A percentile compares a stretch with the other conserved stretches of the same genome.
These are phyloP conservation scores for Fusarium chuoi DNA, from an alignment of 2,329 filamentous ascomycete species.

Conservation along the genomic window DNA sequence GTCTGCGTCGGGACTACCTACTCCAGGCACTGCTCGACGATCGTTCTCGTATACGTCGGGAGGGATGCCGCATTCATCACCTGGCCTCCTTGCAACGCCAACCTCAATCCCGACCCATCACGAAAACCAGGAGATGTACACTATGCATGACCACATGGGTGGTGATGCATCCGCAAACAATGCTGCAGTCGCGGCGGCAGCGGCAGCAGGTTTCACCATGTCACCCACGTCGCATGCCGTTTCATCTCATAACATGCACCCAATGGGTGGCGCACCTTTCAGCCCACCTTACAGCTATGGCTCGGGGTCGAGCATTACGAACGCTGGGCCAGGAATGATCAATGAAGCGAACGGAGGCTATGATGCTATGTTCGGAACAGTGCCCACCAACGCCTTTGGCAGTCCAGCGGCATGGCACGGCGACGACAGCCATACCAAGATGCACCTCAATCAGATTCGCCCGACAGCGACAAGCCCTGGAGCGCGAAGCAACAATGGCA, in stretches of 20 bases:
- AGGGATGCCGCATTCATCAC: constrained; percentile 52
- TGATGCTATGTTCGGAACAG: constrained; percentile 69
- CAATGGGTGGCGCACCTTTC: constrained; percentile 50
- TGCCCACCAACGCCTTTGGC: constrained; percentile 64
- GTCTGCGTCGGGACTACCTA: constrained; percentile 41
- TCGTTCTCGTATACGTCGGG: constrained; percentile 50
- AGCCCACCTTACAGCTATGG: constrained; percentile 57
- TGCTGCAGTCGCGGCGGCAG: constrained; percentile 50
- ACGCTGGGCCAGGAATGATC: constrained; percentile 43
- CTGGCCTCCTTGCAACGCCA: constrained; percentile 53
- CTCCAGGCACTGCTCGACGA: constrained; percentile 50
- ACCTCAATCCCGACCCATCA: constrained; percentile 51
- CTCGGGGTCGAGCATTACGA: constrained; percentile 44
- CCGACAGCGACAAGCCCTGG: constrained; percentile 54
- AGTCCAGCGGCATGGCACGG: constrained; percentile 63
- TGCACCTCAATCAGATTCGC: constrained; percentile 35
- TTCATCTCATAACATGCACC: constrained; percentile 44
- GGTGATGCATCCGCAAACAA: constrained; percentile 49
- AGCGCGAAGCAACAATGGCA: constrained; percentile 60
- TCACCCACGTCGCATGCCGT: constrained; percentile 35
- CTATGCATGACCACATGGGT: constrained; percentile 49
- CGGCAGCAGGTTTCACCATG: constrained; percentile 51
- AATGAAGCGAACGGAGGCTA: constrained; percentile 53
- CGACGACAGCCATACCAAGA: constrained; percentile 47
- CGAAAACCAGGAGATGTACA: constrained; percentile 47